These are phyloP conservation scores for Sporothrix protearum DNA, from an alignment of 2,329 filamentous ascomycete species.

Conservation along the genomic window DNA sequence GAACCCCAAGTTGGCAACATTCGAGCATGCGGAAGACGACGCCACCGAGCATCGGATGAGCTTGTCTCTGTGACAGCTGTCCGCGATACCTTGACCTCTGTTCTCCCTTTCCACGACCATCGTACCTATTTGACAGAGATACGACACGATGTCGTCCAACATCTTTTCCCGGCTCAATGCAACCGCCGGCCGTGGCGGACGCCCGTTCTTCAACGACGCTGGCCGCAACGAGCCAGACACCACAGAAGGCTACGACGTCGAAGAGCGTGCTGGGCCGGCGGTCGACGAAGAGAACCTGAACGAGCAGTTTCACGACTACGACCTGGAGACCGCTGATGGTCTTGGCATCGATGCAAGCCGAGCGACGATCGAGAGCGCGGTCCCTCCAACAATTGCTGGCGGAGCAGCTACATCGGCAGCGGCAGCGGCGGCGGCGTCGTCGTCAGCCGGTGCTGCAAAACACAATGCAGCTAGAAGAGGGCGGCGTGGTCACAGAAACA, in stretches of 20 bases:
- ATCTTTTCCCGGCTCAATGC: slow-evolving; percentile 46
- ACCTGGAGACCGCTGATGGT: slow-evolving; percentile 43
- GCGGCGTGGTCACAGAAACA: not conserved
- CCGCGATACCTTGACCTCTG: not conserved
- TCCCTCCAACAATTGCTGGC: not conserved
- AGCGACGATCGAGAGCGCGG: slow-evolving; percentile 36
- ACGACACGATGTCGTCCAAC: slow-evolving; percentile 44
- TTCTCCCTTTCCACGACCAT: not conserved
- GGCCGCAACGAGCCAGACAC: slow-evolving; percentile 10
- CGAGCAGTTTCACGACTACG: slow-evolving; percentile 50
- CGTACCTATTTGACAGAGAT: not conserved
- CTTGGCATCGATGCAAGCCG: slow-evolving; percentile 47
- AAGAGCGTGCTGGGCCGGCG: slow-evolving; percentile 42
- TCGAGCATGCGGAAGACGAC: slow-evolving; percentile 17
- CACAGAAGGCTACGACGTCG: slow-evolving; percentile 39
- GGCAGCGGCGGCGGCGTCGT: not conserved
- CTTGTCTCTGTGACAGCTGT: slow-evolving; percentile 18
- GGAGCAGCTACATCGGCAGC: not conserved
- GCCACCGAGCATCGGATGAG: not conserved
- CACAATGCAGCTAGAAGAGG: not conserved
- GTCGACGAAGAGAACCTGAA: slow-evolving; percentile 54
- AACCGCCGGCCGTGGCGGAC: slow-evolving; percentile 36
- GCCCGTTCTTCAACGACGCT: slow-evolving; percentile 47
- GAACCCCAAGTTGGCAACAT: not conserved
- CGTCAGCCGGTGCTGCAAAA: not conserved